Evolutionary conservation across 352 stramenopile genomes (phyloP).

Genomic region (Globisporangium viniferum): DNA sequence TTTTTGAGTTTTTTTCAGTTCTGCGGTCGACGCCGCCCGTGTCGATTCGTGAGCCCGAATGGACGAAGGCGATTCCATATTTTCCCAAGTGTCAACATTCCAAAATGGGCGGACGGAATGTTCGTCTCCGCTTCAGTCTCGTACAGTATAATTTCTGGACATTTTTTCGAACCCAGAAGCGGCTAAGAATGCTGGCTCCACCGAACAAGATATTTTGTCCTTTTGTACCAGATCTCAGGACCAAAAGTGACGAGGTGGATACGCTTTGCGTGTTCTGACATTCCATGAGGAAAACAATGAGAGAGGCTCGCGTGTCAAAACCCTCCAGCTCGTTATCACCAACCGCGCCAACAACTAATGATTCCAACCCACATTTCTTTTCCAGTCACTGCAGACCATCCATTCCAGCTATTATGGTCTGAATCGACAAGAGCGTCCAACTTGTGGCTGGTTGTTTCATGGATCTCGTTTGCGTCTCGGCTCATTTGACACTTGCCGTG

Average conservation of each 20-base stretch:
- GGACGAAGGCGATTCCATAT: neutral
- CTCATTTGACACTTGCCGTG: no score
- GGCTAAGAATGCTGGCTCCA: neutral
- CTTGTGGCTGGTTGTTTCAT: no score
- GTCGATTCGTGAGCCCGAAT: constrained; percentile 1
- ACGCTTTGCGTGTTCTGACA: neutral
- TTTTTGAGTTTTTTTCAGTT: neutral
- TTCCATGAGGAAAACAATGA: no score
- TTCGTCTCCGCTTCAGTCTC: neutral
- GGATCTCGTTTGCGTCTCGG: no score
- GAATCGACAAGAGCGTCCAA: no score
- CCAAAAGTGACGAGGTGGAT: neutral
- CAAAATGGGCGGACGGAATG: neutral
- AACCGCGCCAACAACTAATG: no score
- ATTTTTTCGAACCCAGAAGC: neutral
- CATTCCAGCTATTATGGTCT: no score
- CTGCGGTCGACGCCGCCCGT: constrained; percentile 6
- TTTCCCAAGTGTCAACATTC: neutral
- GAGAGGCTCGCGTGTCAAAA: no score
- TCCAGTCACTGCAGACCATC: no score
- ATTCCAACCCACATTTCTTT: no score
- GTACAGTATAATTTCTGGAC: no score
- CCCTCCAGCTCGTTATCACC: no score
- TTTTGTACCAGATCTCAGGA: neutral
- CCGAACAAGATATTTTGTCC: neutral